Conservation (phyloP, 2,329 filamentous ascomycete species). For the Paecilomyces variotii region DNA sequence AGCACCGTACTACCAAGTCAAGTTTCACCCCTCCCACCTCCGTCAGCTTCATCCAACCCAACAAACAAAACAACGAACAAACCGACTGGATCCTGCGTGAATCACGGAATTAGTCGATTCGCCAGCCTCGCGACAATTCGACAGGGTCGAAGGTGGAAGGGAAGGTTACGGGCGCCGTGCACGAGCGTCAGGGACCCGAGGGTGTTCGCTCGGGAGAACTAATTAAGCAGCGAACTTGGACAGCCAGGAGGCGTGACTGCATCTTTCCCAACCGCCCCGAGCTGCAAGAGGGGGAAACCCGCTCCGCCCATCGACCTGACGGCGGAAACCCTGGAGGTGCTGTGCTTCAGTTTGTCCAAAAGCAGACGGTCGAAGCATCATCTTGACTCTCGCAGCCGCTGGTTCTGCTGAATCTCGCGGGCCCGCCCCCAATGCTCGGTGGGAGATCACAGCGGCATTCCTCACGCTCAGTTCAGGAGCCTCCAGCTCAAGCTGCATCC, state of each 20-base stretch:
- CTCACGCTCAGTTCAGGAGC: slow-evolving; percentile 20
- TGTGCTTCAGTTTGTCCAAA: slow-evolving; percentile 9
- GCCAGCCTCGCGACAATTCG: no score
- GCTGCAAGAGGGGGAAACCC: slow-evolving; percentile 2
- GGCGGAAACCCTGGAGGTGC: slow-evolving; percentile 17
- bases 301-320: slow-evolving; percentile 2
- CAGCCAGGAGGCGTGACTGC: slow-evolving; percentile 20
- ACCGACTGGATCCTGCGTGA: no score
- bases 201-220: slow-evolving; percentile 18
- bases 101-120: no score
- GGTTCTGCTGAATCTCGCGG: slow-evolving; percentile 12
- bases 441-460: slow-evolving; percentile 24
- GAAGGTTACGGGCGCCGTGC: slow-evolving; percentile 9
- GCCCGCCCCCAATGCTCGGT: slow-evolving; percentile 26
- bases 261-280: slow-evolving; percentile 5
- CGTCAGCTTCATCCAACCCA: no score
- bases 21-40: no score
- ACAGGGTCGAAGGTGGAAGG: not conserved
- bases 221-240: slow-evolving; percentile 11
- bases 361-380: not conserved
- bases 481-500: slow-evolving; percentile 22
- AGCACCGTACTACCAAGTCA: not conserved
- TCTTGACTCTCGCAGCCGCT: slow-evolving; percentile 2
- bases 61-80: no score
- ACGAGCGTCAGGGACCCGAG: slow-evolving; percentile 15